Conservation (phyloP, 2,329 filamentous ascomycete genomes). For the Trichoderma sp. region DNA sequence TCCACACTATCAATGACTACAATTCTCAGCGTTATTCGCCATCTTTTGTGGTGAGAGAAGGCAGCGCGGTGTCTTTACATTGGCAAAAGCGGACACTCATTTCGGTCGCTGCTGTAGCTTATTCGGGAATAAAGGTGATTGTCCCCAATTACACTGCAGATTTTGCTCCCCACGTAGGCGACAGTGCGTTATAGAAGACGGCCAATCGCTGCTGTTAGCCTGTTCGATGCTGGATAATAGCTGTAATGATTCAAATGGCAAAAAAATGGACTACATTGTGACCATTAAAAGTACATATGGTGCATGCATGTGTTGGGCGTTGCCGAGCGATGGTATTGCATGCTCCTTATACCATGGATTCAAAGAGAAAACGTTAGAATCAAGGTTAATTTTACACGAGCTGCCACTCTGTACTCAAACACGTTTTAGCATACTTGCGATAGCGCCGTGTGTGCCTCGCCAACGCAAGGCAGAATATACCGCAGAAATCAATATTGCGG, state of each 20-base stretch:
- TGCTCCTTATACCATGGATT: background rate
- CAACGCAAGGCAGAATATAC: background rate
- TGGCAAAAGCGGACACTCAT: too few species aligned
- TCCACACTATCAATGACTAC: background rate
- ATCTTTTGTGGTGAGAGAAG: too few species aligned
- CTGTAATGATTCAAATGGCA: background rate
- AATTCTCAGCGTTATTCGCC: too few species aligned
- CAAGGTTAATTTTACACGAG: background rate
- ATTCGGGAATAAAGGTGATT: background rate
- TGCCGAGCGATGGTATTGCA: background rate
- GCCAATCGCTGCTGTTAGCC: background rate
- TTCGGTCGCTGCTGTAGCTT: too few species aligned
- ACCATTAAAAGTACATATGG: background rate
- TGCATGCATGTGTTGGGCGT: background rate
- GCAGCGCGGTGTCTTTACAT: too few species aligned
- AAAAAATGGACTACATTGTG: background rate
- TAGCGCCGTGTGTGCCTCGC: background rate
- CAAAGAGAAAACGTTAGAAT: background rate
- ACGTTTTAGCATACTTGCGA: background rate
- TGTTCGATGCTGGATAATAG: background rate
- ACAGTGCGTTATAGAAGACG: background rate
- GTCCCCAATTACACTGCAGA: background rate
- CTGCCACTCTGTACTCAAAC: background rate
- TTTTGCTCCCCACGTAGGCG: background rate
- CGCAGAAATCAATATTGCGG: conserved; percentile 17